Evolutionary conservation across 306 rosid species (phyloP), one percentile per base, ranked within the genome.

Genomic region (Sphenostylis stenocarpa): DNA sequence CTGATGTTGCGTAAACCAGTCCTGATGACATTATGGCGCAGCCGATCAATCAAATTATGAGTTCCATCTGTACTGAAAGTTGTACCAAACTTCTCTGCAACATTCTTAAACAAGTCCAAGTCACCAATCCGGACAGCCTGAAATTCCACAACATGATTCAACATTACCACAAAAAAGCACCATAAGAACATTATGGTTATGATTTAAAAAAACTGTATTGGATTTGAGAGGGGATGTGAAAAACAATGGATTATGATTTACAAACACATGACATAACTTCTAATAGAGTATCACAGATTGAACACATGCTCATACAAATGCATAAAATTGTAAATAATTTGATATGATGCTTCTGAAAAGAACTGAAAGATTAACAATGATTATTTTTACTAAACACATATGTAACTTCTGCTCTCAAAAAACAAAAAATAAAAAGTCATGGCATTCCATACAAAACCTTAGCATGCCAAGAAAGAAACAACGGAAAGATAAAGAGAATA

Each of bases 111-210:
- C 21, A 92, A 91, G 85, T 90, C 96, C 88, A 92, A 77, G 79
- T 90, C 96, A 70, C 97, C 97, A 85, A 92, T 92, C 36, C 96
- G 75, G 49, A 92, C 96, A 72, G 97, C 97, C 97, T 92, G 92
- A 70, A 72, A 80, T 38, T 43, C 14, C 6, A 65, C 34, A 43
- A 20, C 70, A 36, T 19, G 11, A 64, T 39, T 10, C 39, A 64
- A 20, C n/a, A 12, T 17, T 20, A 64, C n/a, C n/a, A 36, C 47
- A 8, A 34, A 62, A 15, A 28, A 15, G 38, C 20, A 60, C 41
- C 41, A 6, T 2, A 29, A 26, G 20, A 57, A 28, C 8, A 3
- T 12, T 15, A 14, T 60, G 13, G 38, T 26, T 29, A 4, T 0
- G 66, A 57, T 20, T 58, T 15, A 12, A 23, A 29, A 29, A 10